Evolutionary conservation across 371 early-diverging fungal species (phyloP), one percentile per base, ranked within the genome.

Genomic region (Mucor saturninus): DNA sequence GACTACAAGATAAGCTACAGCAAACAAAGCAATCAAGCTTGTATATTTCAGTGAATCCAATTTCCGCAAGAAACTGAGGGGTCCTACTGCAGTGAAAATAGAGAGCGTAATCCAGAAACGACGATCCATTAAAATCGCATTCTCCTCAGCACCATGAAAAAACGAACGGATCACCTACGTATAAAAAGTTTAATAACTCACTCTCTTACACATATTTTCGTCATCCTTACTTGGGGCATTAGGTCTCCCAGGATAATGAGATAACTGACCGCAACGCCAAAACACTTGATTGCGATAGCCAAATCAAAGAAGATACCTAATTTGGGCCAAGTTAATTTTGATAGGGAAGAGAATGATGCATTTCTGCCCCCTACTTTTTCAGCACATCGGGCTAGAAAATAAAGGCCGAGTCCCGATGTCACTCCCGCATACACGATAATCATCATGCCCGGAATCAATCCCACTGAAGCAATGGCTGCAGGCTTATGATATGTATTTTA

Each of bases 261-360:
- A 75, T 99, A 99, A n/a, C 98, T 96, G 37, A 96, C 84, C n/a
- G 95, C 90, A 2, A 99, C 99, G 30, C 99, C 99, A 83, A 99
- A 99, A 73, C 99, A 99, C 75, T 99, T 99, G 70, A 99, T 81
- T 37, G 99, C 99, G 67, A 99, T 98, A 38, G 99, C 98, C 37
- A 91, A 58, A 71, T 99, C 99, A 68, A 99, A 97, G 43, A 90
- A 86, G 15, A 96, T 77, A 5, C 93, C 93, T 4, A 96, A 92
- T 45, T 79, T 75, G 31, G 99, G 99, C 79, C 98, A 97, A 10
- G 96, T 97, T 56, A 94, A 77, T 62, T 91, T 85, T 9, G 97
- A 89, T 42, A 97, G 85, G 13, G 93, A 87, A 74, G 93, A 94
- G 73, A 98, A 98, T 10, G 95, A 95, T 2, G 96, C 84, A 53